Percentiles rank a stretch among this genome's conserved stretches.
These are phyloP conservation scores for Orobanche coerulescens DNA, from an alignment of 257 asterid genomes.

Conservation along the genomic window DNA sequence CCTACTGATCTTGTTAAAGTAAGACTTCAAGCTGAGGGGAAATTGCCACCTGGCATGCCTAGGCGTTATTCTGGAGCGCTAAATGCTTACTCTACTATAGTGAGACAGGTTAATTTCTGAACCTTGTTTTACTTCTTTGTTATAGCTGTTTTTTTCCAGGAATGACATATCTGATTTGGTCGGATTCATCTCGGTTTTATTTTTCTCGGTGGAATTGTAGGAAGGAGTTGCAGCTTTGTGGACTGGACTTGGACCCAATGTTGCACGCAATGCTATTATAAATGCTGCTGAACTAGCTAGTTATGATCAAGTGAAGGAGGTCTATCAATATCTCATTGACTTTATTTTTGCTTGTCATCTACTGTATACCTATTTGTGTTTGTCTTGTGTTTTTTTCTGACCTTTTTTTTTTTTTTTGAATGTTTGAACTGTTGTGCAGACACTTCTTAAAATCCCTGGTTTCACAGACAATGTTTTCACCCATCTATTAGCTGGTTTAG, in stretches of 20 bases:
- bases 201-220: conserved; percentile 29
- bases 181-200: conserved; percentile 15
- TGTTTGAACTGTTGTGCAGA: conserved; percentile 33
- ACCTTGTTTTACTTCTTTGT: conserved; percentile 6
- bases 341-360: conserved; percentile 5
- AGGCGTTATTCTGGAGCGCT: conserved; percentile 94
- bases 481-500: conserved; percentile 82
- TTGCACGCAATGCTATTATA: conserved; percentile 94
- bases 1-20: conserved; percentile 99
- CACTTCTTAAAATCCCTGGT: conserved; percentile 88
- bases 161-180: conserved; percentile 8
- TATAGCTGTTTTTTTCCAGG: not conserved
- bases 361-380: conserved; percentile 15
- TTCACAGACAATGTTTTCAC: conserved; percentile 88
- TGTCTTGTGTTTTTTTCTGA: conserved; percentile 12
- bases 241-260: conserved; percentile 96
- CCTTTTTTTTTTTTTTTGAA: not conserved
- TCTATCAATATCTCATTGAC: conserved; percentile 14
- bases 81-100: conserved; percentile 86
- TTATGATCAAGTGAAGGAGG: conserved; percentile 99
- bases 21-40: conserved; percentile 96
- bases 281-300: conserved; percentile 98
- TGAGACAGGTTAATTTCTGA: conserved; percentile 57
- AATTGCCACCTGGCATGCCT: conserved; percentile 84
- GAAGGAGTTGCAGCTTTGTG: conserved; percentile 81